phyloP scores from a whole-genome alignment of 2,329 filamentous ascomycete genomes.

The Nectriaceae sp. region DNA sequence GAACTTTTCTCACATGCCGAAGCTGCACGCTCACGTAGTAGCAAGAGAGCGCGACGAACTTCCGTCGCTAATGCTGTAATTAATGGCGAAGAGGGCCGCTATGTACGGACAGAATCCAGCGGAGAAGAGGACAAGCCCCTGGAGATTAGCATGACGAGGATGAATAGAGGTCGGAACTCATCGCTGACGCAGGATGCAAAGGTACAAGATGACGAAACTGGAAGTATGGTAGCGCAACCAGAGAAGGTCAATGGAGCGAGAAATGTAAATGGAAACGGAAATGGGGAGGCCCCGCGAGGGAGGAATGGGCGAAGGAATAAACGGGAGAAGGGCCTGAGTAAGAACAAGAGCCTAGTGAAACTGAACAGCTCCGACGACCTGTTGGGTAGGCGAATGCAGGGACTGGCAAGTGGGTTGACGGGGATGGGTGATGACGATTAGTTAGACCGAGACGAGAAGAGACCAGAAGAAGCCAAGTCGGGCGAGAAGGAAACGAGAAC shows the following conservation, averaged over 20 bases:
- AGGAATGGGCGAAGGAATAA: constrained; percentile 18
- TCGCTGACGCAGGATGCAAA: constrained; percentile 17
- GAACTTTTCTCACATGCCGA: constrained; percentile 67
- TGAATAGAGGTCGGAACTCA: constrained; percentile 37
- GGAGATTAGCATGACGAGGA: constrained; percentile 72
- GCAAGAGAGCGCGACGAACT: constrained; percentile 9
- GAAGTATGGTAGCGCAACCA: constrained; percentile 15
- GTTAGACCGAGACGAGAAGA: not conserved
- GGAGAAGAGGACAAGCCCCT: constrained; percentile 80
- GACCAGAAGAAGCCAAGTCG: not conserved
- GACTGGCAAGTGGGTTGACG: constrained; percentile 55
- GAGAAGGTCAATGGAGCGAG: constrained; percentile 16
- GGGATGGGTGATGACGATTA: constrained; percentile 47
- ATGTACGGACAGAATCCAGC: constrained; percentile 57
- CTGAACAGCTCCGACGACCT: constrained; percentile 60
- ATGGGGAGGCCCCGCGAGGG: constrained; percentile 7
- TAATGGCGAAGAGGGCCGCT: constrained; percentile 30
- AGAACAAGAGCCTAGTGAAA: constrained; percentile 52
- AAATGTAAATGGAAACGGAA: constrained; percentile 27
- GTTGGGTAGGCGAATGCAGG: constrained; percentile 59
- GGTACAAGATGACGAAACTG: constrained; percentile 20
- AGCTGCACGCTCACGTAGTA: constrained; percentile 34
- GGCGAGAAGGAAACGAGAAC: not conserved
- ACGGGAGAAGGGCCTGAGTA: constrained; percentile 29
- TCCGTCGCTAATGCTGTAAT: constrained; percentile 15